Evolutionary conservation across 2,329 filamentous ascomycete genomes (phyloP), one percentile per base, ranked within the genome.

Genomic region (Ilyonectria mors-panacis): DNA sequence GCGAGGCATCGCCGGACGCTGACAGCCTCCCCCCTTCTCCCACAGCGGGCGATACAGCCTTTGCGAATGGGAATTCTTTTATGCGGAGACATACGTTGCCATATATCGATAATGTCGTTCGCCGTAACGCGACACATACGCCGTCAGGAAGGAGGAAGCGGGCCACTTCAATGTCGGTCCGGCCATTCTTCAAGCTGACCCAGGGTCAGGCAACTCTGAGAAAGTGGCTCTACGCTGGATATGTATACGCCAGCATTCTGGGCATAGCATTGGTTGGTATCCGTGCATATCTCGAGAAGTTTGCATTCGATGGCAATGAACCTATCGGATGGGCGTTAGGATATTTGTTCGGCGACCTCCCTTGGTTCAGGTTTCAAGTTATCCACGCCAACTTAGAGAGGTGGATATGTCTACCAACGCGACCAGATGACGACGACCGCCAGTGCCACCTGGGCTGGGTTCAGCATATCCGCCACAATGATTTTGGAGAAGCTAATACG

Each of bases 241-340:
- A 93, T 76, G 90, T 94, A 19, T 98, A 98, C 78, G 66, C 85
- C 1, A 87, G 89, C 54, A 88, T 97, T 8, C 59, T 91, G 9
- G 75, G 83, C 1, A 88, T 94, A 35, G 88, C 97, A 59, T 81
- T 97, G 4, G 81, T 90, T 3, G 92, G 91, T 0, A 87, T 98
- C 30, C 89, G 94, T 60, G 84, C 85, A 2, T 92, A 94, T 72
- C 89, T 98, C 56, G 82, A 87, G 44, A 81, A 82, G 48, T 85
- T 88, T 68, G 94, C 94, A 15, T 85, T 99, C 1, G 77, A 86
- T 37, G 90, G 89, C 17, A 83, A 90, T 58, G 96, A 99, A 74
- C 94, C 96, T 0, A 89, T 99, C 50, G 94, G 95, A 2, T 99
- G 96, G 96, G 95, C 94, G 0, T 80, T 98, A 12, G 92, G 94